Evolutionary conservation across 2,329 filamentous ascomycete genomes (phyloP), one percentile per base, ranked within the genome.

Genomic region (Bipolaris sorokiniana): DNA sequence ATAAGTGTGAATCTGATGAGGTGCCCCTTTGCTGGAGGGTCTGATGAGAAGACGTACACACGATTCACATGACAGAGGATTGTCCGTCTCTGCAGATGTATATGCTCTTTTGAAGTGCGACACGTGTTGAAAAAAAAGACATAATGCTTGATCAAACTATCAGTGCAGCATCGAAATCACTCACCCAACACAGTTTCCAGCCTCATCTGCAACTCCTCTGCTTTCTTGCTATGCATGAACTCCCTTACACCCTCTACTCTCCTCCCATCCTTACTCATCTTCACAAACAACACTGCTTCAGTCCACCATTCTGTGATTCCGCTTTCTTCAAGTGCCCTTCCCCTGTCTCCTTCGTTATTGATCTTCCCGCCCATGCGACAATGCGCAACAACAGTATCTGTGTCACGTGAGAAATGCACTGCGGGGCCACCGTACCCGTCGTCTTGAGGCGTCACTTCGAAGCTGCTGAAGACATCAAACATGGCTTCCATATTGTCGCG

Each of bases 201-300:
- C 65, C 78, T 78, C 66, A 65, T 61, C 60, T 68, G 67, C 61
- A 75, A 63, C 65, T 72, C 67, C 52, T 67, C 67, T 45, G 71
- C 72, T 59, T 71, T 75, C 22, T 59, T 66, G 42, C 77, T 79
- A 56, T 81, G 74, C 49, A 81, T 76, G 65, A 81, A 81, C 70
- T 82, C 71, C 46, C 59, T 64, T 44, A 72, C 52, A 42, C 67
- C 67, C 18, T 64, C 56, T 16, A 75, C 62, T 38, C 58, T 62
- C 54, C 50, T 63, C 1, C 68, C 70, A n/a, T 63, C 62, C 38
- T 41, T 49, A 46, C 60, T 69, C 62, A 70, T 51, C 54, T 58
- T 62, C 3, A 71, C 63, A 28, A 71, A 65, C 9, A 70, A 41
- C 23, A 73, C 65, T 45, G 61, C 63, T 47, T 72, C 64, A 9